A percentile compares a stretch with the other conserved stretches of the same genome.
Evolutionary conservation across 2,329 filamentous ascomycete species (phyloP).

Genomic region (Lachnellula arida): DNA sequence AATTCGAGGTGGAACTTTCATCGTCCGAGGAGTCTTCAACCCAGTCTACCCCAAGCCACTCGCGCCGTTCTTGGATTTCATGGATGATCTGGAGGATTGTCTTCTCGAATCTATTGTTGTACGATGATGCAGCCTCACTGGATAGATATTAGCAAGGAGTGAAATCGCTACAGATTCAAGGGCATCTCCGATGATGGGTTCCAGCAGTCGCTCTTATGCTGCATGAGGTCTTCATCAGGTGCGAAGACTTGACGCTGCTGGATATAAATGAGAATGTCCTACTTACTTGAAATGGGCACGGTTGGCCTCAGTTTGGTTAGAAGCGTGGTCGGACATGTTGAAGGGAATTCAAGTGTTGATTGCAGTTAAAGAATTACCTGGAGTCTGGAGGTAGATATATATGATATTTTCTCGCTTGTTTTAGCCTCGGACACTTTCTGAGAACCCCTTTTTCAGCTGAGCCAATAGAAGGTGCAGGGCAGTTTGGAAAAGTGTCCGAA

Average conservation of each 20-base stretch:
- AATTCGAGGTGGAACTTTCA: conserved; percentile 7
- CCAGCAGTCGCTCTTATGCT: no score
- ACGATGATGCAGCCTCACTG: conserved; percentile 47
- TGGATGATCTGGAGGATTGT: conserved; percentile 49
- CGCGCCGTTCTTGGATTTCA: conserved; percentile 47
- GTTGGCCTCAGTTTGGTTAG: conserved; percentile 34
- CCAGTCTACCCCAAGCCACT: conserved; percentile 60
- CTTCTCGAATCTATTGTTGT: conserved; percentile 53
- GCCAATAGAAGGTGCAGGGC: conserved; percentile 1
- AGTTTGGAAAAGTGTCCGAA: conserved; percentile 4
- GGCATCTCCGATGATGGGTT: no score
- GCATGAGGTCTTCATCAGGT: no score
- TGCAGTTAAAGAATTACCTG: background rate
- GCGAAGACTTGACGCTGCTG: no score
- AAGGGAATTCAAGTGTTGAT: no score
- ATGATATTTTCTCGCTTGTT: background rate
- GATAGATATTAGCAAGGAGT: background rate
- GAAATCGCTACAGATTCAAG: background rate
- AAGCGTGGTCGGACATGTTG: conserved; percentile 24
- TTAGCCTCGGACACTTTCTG: conserved; percentile 5
- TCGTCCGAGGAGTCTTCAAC: conserved; percentile 34
- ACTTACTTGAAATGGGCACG: conserved; percentile 38
- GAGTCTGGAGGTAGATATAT: background rate
- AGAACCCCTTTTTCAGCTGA: background rate
- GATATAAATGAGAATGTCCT: background rate